Conservation (phyloP, 179 eudicot species). For the Camellia oleifera region DNA sequence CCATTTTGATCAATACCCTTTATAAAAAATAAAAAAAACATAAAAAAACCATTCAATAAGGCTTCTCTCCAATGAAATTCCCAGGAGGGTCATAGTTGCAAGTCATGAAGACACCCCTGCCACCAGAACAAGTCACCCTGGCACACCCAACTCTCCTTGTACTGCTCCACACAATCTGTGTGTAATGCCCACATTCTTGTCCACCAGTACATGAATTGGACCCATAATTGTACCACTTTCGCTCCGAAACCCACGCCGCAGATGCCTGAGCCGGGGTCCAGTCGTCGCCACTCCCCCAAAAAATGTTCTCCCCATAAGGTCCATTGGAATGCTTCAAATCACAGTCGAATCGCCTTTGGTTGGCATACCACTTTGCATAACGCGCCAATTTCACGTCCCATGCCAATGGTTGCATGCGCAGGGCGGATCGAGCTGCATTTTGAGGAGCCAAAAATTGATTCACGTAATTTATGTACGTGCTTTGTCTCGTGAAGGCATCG, state of each 20-base stretch:
- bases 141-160: constrained; percentile 55
- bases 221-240: constrained; percentile 21
- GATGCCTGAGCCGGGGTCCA: constrained; percentile 43
- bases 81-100: constrained; percentile 66
- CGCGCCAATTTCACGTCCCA: constrained; percentile 36
- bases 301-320: constrained; percentile 53
- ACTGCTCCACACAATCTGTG: constrained; percentile 48
- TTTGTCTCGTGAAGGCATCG: not conserved
- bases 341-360: constrained; percentile 34
- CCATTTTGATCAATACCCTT: not conserved
- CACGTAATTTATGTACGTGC: not conserved
- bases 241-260: constrained; percentile 41
- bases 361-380: constrained; percentile 33
- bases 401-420: constrained; percentile 25
- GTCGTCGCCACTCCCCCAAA: constrained; percentile 40
- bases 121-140: constrained; percentile 33
- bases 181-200: constrained; percentile 52
- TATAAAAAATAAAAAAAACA: not conserved
- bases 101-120: constrained; percentile 39
- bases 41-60: constrained; percentile 26
- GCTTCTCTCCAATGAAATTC: constrained; percentile 41
- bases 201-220: constrained; percentile 32
- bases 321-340: constrained; percentile 43
- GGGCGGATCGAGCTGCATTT: constrained; percentile 40
- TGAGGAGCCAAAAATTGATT: constrained; percentile 40